Percentiles rank a stretch among this genome's conserved stretches.
Evolutionary conservation across 768 basidiomycete genomes (phyloP).

Genomic region (Mycena olivaceomarginata): DNA sequence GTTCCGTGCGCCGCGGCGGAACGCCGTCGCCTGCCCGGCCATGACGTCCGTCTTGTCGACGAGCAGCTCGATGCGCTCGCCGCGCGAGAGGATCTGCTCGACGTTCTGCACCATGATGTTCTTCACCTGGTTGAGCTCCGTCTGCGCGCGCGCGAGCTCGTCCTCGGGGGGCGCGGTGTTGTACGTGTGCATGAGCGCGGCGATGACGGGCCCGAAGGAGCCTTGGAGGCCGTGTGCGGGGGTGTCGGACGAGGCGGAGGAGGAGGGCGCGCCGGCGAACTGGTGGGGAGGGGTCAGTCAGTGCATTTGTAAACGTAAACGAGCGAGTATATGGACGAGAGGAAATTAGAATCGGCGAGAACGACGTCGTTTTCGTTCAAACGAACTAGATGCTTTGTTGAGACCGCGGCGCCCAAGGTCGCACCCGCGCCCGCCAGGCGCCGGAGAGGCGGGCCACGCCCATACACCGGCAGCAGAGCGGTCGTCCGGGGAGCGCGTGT

Average conservation of each 20-base stretch:
- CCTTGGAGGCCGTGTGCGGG: conserved; percentile 84
- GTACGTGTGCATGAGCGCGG: conserved; percentile 89
- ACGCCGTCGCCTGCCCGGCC: conserved; percentile 95
- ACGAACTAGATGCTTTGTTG: no score
- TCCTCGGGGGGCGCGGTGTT: conserved; percentile 93
- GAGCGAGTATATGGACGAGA: neutral
- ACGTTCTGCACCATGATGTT: conserved; percentile 99
- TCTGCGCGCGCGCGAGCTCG: conserved; percentile 92
- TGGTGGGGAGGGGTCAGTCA: conserved; percentile 48
- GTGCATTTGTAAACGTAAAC: neutral
- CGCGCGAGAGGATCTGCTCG: conserved; percentile 94
- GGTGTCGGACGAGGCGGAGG: conserved; percentile 73
- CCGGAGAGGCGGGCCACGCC: no score
- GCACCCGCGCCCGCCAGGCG: no score
- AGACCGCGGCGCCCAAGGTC: no score
- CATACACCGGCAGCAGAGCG: no score
- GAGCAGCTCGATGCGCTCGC: conserved; percentile 96
- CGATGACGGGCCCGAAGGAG: conserved; percentile 81
- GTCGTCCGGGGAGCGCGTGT: no score
- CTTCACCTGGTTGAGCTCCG: conserved; percentile 92
- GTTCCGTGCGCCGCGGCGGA: conserved; percentile 91
- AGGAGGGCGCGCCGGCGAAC: conserved; percentile 80
- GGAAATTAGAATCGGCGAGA: neutral
- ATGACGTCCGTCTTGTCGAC: conserved; percentile 98
- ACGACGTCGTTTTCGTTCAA: no score